Percentiles rank a stretch among this genome's conserved stretches.
Conservation (phyloP, 345 rosid genomes). For the Salix dunnii region DNA sequence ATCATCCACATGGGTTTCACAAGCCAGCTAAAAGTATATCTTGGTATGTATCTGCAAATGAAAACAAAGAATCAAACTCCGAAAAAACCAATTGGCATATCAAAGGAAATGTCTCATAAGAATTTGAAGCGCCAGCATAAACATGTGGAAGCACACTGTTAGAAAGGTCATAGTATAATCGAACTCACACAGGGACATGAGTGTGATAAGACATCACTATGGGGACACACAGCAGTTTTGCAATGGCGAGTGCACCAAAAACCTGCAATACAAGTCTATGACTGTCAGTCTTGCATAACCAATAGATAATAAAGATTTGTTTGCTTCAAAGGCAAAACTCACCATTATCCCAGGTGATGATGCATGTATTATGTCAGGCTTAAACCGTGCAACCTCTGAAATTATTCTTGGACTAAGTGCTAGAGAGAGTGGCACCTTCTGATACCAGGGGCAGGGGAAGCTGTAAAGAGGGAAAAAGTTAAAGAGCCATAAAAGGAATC, state of each 20-base stretch:
- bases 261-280: constrained; percentile 47
- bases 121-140: neutral
- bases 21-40: constrained; percentile 97
- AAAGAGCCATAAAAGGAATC: constrained; percentile 12
- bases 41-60: constrained; percentile 77
- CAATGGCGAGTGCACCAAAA: constrained; percentile 86
- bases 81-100: neutral
- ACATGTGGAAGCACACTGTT: constrained; percentile 1
- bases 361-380: constrained; percentile 99
- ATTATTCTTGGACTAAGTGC: constrained; percentile 98
- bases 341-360: constrained; percentile 99
- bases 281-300: constrained; percentile 20
- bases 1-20: constrained; percentile 97
- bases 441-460: constrained; percentile 92
- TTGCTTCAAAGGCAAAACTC: constrained; percentile 1
- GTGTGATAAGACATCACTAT: constrained; percentile 99
- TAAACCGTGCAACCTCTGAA: constrained; percentile 87
- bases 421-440: constrained; percentile 90
- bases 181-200: constrained; percentile 96
- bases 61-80: constrained; percentile 18
- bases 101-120: neutral
- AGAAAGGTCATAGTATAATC: constrained; percentile 4
- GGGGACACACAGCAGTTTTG: constrained; percentile 85
- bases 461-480: constrained; percentile 37
- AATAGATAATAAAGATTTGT: neutral